These are phyloP conservation scores for Hypoxylon cercidicola DNA, from an alignment of 495 filamentous ascomycete species.

Conservation along the genomic window DNA sequence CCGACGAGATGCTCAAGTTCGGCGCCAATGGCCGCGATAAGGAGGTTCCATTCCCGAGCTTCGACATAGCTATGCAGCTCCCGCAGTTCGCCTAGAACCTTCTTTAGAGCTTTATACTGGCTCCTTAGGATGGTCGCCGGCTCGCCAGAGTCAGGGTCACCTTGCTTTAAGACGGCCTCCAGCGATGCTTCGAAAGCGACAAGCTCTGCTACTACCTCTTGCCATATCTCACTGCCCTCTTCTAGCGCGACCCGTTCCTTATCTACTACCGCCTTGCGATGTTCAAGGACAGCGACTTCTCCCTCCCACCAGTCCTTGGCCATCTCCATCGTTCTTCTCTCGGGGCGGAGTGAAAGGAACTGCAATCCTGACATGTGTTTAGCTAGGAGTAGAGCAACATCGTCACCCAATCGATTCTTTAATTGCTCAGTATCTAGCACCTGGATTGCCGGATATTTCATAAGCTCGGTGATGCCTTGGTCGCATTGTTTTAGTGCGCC, in stretches of 20 bases:
- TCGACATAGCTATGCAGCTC: slow-evolving; percentile 68
- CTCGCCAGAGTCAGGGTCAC: slow-evolving; percentile 6
- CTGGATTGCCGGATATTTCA: slow-evolving; percentile 61
- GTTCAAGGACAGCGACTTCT: slow-evolving; percentile 67
- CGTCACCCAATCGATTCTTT: slow-evolving; percentile 28
- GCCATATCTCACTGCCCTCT: slow-evolving; percentile 85
- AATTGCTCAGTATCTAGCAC: slow-evolving; percentile 55
- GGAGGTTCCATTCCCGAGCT: slow-evolving; percentile 81
- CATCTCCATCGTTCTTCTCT: slow-evolving; percentile 79
- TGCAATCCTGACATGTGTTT: slow-evolving; percentile 52
- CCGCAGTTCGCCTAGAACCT: slow-evolving; percentile 67
- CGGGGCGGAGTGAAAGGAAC: slow-evolving; percentile 68
- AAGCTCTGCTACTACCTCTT: slow-evolving; percentile 71
- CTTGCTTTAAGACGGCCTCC: slow-evolving; percentile 38
- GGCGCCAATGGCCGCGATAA: slow-evolving; percentile 88
- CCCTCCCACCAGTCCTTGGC: slow-evolving; percentile 78
- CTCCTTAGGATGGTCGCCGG: slow-evolving; percentile 51
- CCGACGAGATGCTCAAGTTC: slow-evolving; percentile 86
- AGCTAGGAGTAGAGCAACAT: slow-evolving; percentile 39
- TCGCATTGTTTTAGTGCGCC: slow-evolving; percentile 57
- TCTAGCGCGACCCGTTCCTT: slow-evolving; percentile 81
- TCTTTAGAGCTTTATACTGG: slow-evolving; percentile 66
- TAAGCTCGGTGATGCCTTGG: slow-evolving; percentile 53
- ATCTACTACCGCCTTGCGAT: slow-evolving; percentile 69
- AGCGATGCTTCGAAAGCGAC: slow-evolving; percentile 74